Evolutionary conservation across 139 green algal genomes (phyloP).

Genomic region (Marvania coccoides): DNA sequence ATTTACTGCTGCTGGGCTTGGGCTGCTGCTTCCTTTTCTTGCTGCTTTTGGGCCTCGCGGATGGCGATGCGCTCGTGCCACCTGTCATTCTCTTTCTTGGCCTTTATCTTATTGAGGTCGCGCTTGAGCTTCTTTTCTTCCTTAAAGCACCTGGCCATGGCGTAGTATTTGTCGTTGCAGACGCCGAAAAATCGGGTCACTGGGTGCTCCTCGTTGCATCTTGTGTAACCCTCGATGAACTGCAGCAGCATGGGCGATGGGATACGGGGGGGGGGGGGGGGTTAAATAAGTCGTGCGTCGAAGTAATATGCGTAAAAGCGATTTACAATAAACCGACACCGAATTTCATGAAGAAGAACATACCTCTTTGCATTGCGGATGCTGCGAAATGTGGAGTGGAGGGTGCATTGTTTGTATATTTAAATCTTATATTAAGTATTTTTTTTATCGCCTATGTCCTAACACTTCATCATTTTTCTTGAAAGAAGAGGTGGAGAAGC

Average conservation of each 20-base stretch:
- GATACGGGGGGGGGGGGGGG: not conserved
- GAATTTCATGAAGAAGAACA: not conserved
- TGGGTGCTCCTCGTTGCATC: conserved; percentile 57
- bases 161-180: conserved; percentile 62
- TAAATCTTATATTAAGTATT: no score
- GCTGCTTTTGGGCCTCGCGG: not conserved
- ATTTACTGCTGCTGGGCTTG: not conserved
- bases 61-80: conserved; percentile 1
- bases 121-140: conserved; percentile 66
- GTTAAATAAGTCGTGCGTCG: not conserved
- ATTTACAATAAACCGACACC: not conserved
- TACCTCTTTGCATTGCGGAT: conserved; percentile 42
- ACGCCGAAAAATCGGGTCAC: conserved; percentile 58
- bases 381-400: conserved; percentile 35
- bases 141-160: conserved; percentile 56
- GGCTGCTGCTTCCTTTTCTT: not conserved
- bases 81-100: conserved; percentile 11
- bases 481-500: no score
- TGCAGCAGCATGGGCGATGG: conserved; percentile 19
- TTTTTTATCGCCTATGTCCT: no score
- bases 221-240: conserved; percentile 57
- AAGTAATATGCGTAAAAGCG: not conserved
- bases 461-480: no score
- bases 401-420: conserved; percentile 42
- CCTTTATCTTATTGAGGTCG: conserved; percentile 17